Evolutionary conservation across 2,329 filamentous ascomycete genomes (phyloP).

Genomic region (Exserohilum turcica): DNA sequence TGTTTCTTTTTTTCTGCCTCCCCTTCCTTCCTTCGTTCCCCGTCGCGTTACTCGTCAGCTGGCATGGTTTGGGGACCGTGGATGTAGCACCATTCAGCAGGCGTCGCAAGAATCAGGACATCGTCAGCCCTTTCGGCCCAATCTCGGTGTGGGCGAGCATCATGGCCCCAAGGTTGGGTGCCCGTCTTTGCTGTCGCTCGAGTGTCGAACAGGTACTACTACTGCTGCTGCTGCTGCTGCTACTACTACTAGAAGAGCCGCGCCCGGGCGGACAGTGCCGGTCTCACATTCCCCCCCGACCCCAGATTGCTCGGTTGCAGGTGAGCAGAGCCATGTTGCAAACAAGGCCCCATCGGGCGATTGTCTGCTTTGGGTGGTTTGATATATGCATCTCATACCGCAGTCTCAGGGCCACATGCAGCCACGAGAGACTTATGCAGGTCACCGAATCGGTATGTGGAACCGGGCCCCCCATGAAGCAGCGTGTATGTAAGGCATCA

Average conservation of each 20-base stretch:
- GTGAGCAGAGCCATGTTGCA: not conserved
- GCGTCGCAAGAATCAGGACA: not conserved
- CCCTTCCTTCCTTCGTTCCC: not conserved
- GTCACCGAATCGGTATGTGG: slow-evolving; percentile 12
- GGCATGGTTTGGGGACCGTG: no score
- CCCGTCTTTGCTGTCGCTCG: slow-evolving; percentile 3
- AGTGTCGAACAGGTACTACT: not conserved
- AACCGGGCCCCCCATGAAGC: slow-evolving; percentile 2
- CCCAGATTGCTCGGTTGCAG: not conserved
- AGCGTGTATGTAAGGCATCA: slow-evolving; percentile 4
- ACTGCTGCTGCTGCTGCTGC: no score
- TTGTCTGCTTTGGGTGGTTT: slow-evolving; percentile 14
- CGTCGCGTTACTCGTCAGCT: no score
- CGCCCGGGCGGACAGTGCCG: slow-evolving; percentile 2
- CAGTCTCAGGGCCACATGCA: slow-evolving; percentile 5
- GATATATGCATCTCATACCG: slow-evolving; percentile 14
- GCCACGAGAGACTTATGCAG: slow-evolving; percentile 17
- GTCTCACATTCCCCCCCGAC: not conserved
- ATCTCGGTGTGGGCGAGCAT: not conserved
- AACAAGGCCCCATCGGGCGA: slow-evolving; percentile 5
- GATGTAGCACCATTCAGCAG: no score
- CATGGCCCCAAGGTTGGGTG: not conserved
- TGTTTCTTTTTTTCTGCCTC: not conserved
- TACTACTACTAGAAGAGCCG: no score
- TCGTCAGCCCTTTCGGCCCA: slow-evolving; percentile 3